Evolutionary conservation across 768 basidiomycete species (phyloP), one percentile per base, ranked within the genome.

Genomic region (Termitomyces sp.): DNA sequence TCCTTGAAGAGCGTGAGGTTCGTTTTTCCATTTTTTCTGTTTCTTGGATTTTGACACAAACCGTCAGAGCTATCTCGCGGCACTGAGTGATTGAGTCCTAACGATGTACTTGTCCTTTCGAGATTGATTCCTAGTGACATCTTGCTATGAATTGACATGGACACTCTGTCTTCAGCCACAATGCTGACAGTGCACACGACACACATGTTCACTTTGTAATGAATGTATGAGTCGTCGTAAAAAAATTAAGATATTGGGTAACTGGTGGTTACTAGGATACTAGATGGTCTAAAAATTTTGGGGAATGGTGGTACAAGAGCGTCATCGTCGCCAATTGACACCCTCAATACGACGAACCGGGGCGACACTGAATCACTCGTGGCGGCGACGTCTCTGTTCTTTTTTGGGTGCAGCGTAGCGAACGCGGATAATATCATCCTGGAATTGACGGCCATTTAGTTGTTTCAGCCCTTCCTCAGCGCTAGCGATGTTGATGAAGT

Each of bases 1-100:
- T 90, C 65, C 69, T 92, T 63, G 82, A 81, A 64, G 89, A 92
- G 62, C 78, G 88, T 64, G 90, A 91, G 75, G 91, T 90, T 61
- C 59, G 85, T 70, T 42, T 28, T 24, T 36, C 54, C 18, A 32
- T 49, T 9, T n/a, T 14, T 14, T 4, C 24, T 24, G 35, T 20
- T n/a, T 49, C 2, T 22, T 20, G 9, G 38, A 35, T 55, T 13
- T 35, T 58, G 46, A 53, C 48, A 33, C 48, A 30, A 30, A 30
- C 30, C n/a, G 53, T n/a, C 40, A 85, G 83, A 83, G 83, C 58
- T 85, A 84, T 65, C 69, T 85, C 6, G 82, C 81, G 30, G 83
- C 82, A 1, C 64, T 77, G 24, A 73, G 72, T 32, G 82, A 83
- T 60, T 81, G 58, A 67, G n/a, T 13, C 7, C 22, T 36, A 35